These are phyloP conservation scores for Amauroascus verrucosus DNA, from an alignment of 2,329 filamentous ascomycete genomes.

Conservation along the genomic window DNA sequence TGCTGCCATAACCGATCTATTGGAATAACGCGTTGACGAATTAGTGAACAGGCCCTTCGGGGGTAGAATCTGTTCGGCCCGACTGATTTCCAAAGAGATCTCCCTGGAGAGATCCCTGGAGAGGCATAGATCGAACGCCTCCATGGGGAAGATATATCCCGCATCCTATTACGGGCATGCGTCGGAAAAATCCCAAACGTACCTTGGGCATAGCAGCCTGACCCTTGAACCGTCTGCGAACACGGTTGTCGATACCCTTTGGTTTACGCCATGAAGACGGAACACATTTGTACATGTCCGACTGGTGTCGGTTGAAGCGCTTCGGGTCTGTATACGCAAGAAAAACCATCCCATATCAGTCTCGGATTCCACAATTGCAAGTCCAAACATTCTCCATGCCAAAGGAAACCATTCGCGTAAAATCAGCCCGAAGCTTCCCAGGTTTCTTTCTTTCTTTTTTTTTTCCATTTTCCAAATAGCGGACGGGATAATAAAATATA, in stretches of 20 bases:
- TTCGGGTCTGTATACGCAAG: conserved; percentile 58
- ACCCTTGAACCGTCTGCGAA: conserved; percentile 94
- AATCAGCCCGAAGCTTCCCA: not conserved
- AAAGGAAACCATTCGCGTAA: not conserved
- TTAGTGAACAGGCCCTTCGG: not conserved
- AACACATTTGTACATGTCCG: conserved; percentile 90
- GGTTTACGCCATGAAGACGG: conserved; percentile 93
- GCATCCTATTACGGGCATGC: too few relatives aligned
- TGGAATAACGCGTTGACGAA: conserved; percentile 11
- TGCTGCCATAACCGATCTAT: conserved; percentile 96
- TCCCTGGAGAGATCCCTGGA: too few relatives aligned
- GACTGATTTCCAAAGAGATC: not conserved
- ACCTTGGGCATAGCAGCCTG: conserved; percentile 96
- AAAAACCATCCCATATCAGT: conserved; percentile 24
- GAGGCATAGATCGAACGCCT: too few relatives aligned
- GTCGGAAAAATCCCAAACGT: conserved; percentile 41
- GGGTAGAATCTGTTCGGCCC: not conserved
- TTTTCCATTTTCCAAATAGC: not conserved
- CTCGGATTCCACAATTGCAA: conserved; percentile 3
- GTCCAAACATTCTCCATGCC: not conserved
- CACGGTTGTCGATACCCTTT: conserved; percentile 99
- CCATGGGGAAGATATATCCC: too few relatives aligned
- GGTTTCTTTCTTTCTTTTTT: not conserved
- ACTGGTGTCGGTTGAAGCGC: conserved; percentile 95
- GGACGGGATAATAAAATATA: not conserved